A percentile compares a stretch with the other conserved stretches of the same genome.
These are phyloP conservation scores for Starmera caribaea DNA, from an alignment of 805 yeast species.

Conservation along the genomic window DNA sequence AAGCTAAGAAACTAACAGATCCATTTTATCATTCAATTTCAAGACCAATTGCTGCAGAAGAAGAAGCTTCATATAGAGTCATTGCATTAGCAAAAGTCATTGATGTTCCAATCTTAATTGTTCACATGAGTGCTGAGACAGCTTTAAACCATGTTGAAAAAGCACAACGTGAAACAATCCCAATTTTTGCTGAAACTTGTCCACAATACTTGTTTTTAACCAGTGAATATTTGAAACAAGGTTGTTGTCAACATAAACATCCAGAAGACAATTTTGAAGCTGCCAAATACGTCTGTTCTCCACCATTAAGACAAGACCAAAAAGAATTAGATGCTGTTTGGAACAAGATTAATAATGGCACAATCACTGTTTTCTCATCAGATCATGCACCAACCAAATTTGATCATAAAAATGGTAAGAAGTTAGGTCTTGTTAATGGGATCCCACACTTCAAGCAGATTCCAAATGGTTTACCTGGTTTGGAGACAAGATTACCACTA, in stretches of 20 bases:
- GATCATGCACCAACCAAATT: slow-evolving; percentile 39
- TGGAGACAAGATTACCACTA: slow-evolving; percentile 37
- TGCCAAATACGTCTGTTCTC: slow-evolving; percentile 42
- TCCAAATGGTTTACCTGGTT: slow-evolving; percentile 41
- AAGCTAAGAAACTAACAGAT: slow-evolving; percentile 26
- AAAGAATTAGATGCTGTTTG: slow-evolving; percentile 34
- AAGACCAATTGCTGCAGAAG: slow-evolving; percentile 35
- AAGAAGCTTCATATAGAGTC: slow-evolving; percentile 39
- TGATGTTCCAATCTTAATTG: slow-evolving; percentile 36
- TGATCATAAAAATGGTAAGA: slow-evolving; percentile 32
- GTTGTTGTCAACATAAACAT: slow-evolving; percentile 14
- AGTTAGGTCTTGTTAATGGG: slow-evolving; percentile 29
- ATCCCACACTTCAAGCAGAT: slow-evolving; percentile 31
- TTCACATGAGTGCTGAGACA: slow-evolving; percentile 35
- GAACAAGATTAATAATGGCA: slow-evolving; percentile 35
- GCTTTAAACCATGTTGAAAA: slow-evolving; percentile 30
- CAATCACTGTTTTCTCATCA: slow-evolving; percentile 34
- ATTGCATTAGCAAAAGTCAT: slow-evolving; percentile 32
- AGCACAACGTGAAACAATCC: slow-evolving; percentile 31
- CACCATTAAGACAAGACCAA: slow-evolving; percentile 33
- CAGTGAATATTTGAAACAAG: slow-evolving; percentile 24
- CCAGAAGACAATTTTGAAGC: slow-evolving; percentile 30
- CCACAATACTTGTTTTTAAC: slow-evolving; percentile 39
- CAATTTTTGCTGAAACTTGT: slow-evolving; percentile 41
- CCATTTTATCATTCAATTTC: slow-evolving; percentile 39